phyloP scores from a whole-genome alignment of 2,329 filamentous ascomycete species.

The Fusarium aywerte region DNA sequence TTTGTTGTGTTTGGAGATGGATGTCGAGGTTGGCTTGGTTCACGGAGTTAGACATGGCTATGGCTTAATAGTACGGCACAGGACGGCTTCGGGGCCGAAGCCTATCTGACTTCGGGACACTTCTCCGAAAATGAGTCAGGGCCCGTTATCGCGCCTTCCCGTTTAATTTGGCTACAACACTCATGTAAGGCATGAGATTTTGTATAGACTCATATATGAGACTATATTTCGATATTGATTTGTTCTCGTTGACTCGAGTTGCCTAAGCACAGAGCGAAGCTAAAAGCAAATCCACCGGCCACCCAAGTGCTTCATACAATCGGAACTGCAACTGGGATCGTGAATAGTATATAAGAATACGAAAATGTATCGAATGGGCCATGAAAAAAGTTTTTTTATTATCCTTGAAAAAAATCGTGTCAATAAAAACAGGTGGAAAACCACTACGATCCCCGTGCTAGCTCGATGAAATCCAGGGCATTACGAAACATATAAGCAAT shows the following conservation, averaged over 20 bases:
- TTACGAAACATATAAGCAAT: no score
- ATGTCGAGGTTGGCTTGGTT: not conserved
- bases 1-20: not conserved
- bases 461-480: no score
- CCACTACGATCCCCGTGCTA: no score
- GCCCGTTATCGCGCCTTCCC: not conserved
- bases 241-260: not conserved
- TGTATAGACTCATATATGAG: not conserved
- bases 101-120: constrained; percentile 1
- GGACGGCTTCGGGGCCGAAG: constrained; percentile 7
- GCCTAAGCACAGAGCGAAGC: no score
- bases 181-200: not conserved
- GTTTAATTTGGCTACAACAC: not conserved
- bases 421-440: no score
- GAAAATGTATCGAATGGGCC: no score
- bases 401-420: no score
- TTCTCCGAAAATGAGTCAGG: constrained; percentile 21
- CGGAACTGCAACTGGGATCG: no score
- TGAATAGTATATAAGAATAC: no score
- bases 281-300: no score
- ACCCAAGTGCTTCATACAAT: no score
- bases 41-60: not conserved
- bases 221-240: no score
- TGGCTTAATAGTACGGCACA: not conserved
- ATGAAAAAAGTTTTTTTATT: not conserved